Base-by-base conservation (phyloP, 2,329 filamentous ascomycete species). In the Fusarium pilosicola region DNA sequence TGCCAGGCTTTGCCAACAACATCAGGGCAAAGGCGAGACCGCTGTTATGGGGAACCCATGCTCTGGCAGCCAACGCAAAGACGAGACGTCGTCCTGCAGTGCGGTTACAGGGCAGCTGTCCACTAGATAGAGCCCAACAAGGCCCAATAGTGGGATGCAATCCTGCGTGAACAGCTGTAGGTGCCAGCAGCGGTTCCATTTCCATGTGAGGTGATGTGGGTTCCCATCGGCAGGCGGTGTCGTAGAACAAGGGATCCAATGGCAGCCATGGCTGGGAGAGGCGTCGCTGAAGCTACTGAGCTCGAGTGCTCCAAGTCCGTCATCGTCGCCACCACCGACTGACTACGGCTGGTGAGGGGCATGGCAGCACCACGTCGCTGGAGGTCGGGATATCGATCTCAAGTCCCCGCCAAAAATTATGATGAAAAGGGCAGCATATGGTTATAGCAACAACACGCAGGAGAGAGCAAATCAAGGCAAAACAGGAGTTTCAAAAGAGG, bases 251-350 rank as follows among this genome's bases (percentile, higher is more conserved):
- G 69, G 70, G 69, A 65, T 51, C 48, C 48, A 51, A 51, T 67
- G 60, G 71, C 64, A 75, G 70, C 60, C 74, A 66, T 77, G 75
- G 74, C 76, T 74, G 62, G 71, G 74, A 78, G 36, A 68, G 60
- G 61, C 70, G 55, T 41, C 52, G 55, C 68, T 68, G 73, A 70
- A 71, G 62, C 57, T 70, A 67, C 65, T 70, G 61, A 68, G 63
- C 45, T 66, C 46, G 45, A 68, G 69, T 68, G 64, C 64, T 77
- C 60, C 65, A 68, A 60, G 64, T 61, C 65, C 71, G 70, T 74
- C 73, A 61, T 68, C 64, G 54, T 76, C 62, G 71, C 56, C 60
- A 63, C 52, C 45, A 26, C 62, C 57, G 57, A 51, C 64, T 54
- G 57, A 46, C 64, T 54, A 65, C 62, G 56, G 26, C 52, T 57